Base-by-base conservation (phyloP, 148 eudicot genomes). In the Talinum fruticosum region DNA sequence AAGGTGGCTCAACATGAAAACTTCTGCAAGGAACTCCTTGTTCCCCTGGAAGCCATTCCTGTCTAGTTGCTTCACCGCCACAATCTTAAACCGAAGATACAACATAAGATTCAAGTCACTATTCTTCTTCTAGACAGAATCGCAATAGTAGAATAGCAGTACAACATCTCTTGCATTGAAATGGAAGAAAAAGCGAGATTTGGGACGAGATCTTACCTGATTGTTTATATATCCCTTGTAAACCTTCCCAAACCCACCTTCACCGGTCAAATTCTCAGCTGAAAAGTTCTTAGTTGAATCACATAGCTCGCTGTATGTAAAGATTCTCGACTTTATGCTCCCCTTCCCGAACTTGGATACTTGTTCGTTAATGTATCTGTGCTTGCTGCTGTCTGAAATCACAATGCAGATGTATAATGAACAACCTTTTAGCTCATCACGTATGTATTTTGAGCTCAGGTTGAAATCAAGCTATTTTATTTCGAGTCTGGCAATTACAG, bases 241-340 rank as follows among this genome's bases (percentile, higher is more conserved):
- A 74, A 96, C 99, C 74, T 87, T 86, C 15, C 99, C 99, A 64
- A 96, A 96, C n/a, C 99, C 99, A 35, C 99, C 99, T 83, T 96
- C 97, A 64, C 99, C 99, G 8, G 93, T 69, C 81, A 93, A 81
- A 77, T 61, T 79, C 0, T 85, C 81, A 30, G 81, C 35, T 16
- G 78, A 75, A 82, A 96, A 96, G 79, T 93, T 83, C 2, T 87
- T 71, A 28, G 99, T 96, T 66, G 89, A 92, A 68, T 32, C 72
- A 49, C 74, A 74, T 41, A 96, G 82, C 69, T 96, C 99, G 0
- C 37, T 38, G 79, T 77, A 93, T 76, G 87, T 30, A 78, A 91
- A 91, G 57, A 86, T 84, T 62, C 87, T 83, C 1, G 94, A 83
- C 14, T 84, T 68, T 45, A 93, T 82, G 80, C 86, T 91, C 38